These are phyloP conservation scores for Pseudogymnoascus sp. DNA, from an alignment of 2,329 filamentous ascomycete genomes.

Conservation along the genomic window DNA sequence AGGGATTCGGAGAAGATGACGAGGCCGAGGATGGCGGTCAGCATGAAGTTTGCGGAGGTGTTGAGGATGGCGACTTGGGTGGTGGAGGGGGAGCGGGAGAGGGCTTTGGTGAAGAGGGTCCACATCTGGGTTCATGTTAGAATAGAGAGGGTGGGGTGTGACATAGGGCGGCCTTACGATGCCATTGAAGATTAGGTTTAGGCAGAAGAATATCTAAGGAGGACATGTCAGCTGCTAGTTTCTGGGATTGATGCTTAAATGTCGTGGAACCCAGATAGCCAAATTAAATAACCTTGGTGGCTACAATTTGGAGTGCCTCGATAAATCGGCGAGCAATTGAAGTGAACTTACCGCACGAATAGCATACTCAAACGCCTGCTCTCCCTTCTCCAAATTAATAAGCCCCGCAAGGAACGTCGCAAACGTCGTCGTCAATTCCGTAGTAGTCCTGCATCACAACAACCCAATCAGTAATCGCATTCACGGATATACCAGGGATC, in stretches of 20 bases:
- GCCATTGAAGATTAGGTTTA: conserved; percentile 70
- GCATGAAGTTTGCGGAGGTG: conserved; percentile 73
- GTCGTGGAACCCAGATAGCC: neutral
- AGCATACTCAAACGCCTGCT: conserved; percentile 41
- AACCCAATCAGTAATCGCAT: neutral
- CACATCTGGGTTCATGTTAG: conserved; percentile 52
- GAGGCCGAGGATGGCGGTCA: conserved; percentile 65
- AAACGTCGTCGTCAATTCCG: conserved; percentile 46
- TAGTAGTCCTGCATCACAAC: conserved; percentile 40
- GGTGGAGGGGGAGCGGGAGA: conserved; percentile 67
- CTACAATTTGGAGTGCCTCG: neutral
- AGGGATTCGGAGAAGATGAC: conserved; percentile 65
- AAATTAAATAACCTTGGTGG: neutral
- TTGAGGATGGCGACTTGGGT: conserved; percentile 78
- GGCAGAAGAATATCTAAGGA: conserved; percentile 55
- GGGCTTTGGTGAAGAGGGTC: conserved; percentile 72
- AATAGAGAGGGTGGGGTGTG: neutral
- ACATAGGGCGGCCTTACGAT: conserved; percentile 42
- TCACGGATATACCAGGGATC: neutral
- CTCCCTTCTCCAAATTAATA: conserved; percentile 38
- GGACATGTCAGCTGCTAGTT: neutral
- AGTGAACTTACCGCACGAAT: conserved; percentile 41
- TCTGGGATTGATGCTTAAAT: neutral
- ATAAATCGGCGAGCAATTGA: neutral
- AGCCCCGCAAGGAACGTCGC: conserved; percentile 38